Conservation (phyloP, 768 basidiomycete species). For the Lentinula boryana region DNA sequence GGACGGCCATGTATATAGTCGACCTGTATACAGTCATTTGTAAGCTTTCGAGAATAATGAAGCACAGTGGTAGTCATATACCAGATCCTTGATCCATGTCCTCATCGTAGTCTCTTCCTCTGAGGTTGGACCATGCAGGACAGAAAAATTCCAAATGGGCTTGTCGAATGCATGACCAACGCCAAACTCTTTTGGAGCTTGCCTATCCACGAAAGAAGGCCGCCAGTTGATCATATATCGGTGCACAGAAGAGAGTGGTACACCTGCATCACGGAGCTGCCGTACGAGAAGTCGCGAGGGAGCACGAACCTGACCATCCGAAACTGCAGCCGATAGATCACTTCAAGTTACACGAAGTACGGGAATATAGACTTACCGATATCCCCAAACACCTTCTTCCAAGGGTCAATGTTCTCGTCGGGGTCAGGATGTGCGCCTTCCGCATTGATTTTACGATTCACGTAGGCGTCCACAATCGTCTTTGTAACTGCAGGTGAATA, state of each 20-base stretch:
- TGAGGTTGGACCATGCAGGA: conserved; percentile 7
- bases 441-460: conserved; percentile 2
- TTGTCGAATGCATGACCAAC: conserved; percentile 7
- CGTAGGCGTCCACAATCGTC: conserved; percentile 3
- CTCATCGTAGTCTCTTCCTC: conserved; percentile 7
- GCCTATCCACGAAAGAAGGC: background rate
- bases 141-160: conserved; percentile 8
- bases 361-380: conserved; percentile 1
- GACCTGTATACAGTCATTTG: background rate
- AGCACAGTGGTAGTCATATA: background rate
- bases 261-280: conserved; percentile 3
- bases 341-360: background rate
- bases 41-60: no score
- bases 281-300: conserved; percentile 6
- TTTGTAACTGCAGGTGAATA: conserved; percentile 7
- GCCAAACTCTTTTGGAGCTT: conserved; percentile 2
- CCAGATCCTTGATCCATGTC: conserved; percentile 7
- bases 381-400: conserved; percentile 9
- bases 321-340: background rate
- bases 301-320: conserved; percentile 8
- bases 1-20: conserved; percentile 1
- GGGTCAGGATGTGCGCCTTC: conserved; percentile 6
- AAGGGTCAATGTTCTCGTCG: conserved; percentile 2
- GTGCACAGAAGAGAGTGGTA: conserved; percentile 5
- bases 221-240: conserved; percentile 8